These are phyloP conservation scores for Naganishia sp. DNA, from an alignment of 1,284 basidiomycete genomes.

Conservation along the genomic window DNA sequence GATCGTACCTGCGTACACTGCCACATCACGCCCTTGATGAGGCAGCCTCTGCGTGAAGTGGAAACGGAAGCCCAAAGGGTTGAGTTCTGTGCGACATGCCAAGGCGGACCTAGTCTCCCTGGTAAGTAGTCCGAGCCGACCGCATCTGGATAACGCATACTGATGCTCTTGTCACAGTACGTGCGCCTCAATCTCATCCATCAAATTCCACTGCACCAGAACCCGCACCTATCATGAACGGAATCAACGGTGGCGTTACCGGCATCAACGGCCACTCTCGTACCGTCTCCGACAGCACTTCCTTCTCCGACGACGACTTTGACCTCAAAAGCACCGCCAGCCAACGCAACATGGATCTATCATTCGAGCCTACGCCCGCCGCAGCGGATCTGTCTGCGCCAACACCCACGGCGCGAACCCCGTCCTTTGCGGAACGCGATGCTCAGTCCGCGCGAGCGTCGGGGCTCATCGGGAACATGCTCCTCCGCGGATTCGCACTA, in stretches of 20 bases:
- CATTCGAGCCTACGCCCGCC: constrained; percentile 1
- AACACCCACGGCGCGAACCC: background rate
- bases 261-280: constrained; percentile 20
- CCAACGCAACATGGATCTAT: constrained; percentile 5
- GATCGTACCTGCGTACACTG: constrained; percentile 50
- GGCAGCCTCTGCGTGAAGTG: constrained; percentile 45
- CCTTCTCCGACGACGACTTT: constrained; percentile 25
- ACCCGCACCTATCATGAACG: background rate
- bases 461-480: constrained; percentile 42
- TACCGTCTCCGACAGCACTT: constrained; percentile 39
- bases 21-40: constrained; percentile 50
- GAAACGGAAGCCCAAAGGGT: constrained; percentile 39
- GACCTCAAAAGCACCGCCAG: constrained; percentile 3
- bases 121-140: background rate
- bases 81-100: constrained; percentile 53
- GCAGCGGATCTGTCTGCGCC: background rate
- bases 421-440: constrained; percentile 12
- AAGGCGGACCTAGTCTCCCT: constrained; percentile 38
- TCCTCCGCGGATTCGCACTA: constrained; percentile 51
- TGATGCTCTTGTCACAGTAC: background rate
- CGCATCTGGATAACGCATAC: background rate
- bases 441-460: constrained; percentile 33
- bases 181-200: background rate
- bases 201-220: background rate
- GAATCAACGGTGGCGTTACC: constrained; percentile 20